phyloP scores from a whole-genome alignment of 1,284 basidiomycete species.

The Puccinia polysora region DNA sequence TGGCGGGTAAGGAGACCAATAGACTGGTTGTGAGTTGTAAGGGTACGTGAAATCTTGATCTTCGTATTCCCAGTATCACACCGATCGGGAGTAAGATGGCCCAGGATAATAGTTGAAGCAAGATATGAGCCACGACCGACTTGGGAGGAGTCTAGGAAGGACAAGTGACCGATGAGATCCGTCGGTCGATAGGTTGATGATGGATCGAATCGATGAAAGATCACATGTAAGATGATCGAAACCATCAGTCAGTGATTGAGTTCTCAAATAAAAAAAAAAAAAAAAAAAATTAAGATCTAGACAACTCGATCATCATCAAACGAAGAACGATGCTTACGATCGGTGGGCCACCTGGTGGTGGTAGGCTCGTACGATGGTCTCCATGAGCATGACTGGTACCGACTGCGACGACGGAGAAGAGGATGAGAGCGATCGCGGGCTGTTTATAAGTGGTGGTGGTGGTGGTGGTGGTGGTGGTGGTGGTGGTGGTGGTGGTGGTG shows the following conservation, averaged over 20 bases:
- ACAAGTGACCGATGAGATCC: neutral
- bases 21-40: conserved; percentile 47
- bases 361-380: conserved; percentile 47
- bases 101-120: conserved; percentile 22
- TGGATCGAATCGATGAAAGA: neutral
- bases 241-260: too few relatives aligned
- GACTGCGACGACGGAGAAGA: too few relatives aligned
- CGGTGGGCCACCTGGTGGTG: conserved; percentile 48
- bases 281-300: too few relatives aligned
- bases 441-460: too few relatives aligned
- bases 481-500: too few relatives aligned
- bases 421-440: too few relatives aligned
- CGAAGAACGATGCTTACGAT: conserved; percentile 50
- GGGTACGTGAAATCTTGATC: conserved; percentile 51
- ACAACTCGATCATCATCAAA: too few relatives aligned
- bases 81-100: conserved; percentile 44
- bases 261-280: too few relatives aligned
- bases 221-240: conserved; percentile 48
- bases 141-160: neutral
- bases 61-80: conserved; percentile 52
- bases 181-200: neutral
- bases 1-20: conserved; percentile 49
- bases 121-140: conserved; percentile 6
- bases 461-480: too few relatives aligned
- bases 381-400: too few relatives aligned